These are phyloP conservation scores for Fusarium sp. DNA, from an alignment of 2,329 filamentous ascomycete genomes.

Conservation along the genomic window DNA sequence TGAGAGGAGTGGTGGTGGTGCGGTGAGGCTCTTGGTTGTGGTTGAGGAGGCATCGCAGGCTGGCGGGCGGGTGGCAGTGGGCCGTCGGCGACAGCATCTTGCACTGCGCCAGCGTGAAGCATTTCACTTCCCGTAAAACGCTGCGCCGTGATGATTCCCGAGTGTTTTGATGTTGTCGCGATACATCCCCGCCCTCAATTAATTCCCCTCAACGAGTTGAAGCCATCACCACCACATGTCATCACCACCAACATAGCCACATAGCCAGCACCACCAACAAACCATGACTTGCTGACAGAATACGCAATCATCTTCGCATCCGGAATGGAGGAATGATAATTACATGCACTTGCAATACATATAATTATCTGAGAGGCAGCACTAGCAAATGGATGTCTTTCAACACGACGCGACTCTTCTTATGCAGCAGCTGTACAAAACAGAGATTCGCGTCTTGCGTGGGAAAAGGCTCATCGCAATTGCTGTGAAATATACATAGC, in stretches of 20 bases:
- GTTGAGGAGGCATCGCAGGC: neutral
- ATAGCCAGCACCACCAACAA: neutral
- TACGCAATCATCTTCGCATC: neutral
- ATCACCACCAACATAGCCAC: neutral
- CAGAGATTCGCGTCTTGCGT: too few species aligned
- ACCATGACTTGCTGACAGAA: neutral
- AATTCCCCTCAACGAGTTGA: conserved; percentile 1
- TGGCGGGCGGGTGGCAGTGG: neutral
- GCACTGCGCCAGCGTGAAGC: conserved; percentile 10
- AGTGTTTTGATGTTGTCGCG: conserved; percentile 26
- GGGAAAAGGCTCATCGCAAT: neutral
- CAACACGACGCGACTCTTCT: neutral
- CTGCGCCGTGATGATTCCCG: conserved; percentile 3
- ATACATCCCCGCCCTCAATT: neutral
- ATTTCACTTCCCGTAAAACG: neutral
- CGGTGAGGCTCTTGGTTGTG: neutral
- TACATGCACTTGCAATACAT: conserved; percentile 16
- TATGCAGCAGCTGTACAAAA: neutral
- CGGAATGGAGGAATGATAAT: neutral
- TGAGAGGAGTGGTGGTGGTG: neutral
- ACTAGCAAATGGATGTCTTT: neutral
- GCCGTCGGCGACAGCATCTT: neutral
- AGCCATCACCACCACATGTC: conserved; percentile 9
- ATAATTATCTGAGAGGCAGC: neutral
- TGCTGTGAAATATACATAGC: neutral